Conservation (phyloP, 1,284 basidiomycete species). For the Fomes fomentarius region DNA sequence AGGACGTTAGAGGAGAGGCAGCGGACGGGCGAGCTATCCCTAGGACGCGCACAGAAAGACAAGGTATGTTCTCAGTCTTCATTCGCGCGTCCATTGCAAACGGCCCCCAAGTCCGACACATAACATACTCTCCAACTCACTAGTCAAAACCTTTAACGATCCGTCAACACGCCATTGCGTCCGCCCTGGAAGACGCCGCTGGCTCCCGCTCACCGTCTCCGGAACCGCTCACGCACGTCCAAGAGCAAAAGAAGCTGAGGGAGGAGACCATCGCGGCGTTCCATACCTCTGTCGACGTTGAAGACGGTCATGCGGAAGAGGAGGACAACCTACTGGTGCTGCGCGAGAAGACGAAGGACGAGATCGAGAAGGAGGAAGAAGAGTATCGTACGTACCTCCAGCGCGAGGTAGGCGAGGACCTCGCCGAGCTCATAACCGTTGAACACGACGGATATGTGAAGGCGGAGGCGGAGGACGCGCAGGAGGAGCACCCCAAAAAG, state of each 20-base stretch:
- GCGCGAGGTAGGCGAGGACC: slow-evolving; percentile 81
- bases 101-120: slow-evolving; percentile 2
- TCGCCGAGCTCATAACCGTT: slow-evolving; percentile 59
- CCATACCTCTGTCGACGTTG: slow-evolving; percentile 48
- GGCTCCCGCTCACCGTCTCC: slow-evolving; percentile 52
- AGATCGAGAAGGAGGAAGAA: slow-evolving; percentile 73
- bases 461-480: slow-evolving; percentile 36
- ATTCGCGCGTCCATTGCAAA: slow-evolving; percentile 8
- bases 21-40: slow-evolving; percentile 40
- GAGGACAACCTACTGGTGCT: slow-evolving; percentile 71
- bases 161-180: slow-evolving; percentile 60
- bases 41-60: slow-evolving; percentile 42
- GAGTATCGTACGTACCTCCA: slow-evolving; percentile 84
- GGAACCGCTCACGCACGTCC: slow-evolving; percentile 68
- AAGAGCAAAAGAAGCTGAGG: slow-evolving; percentile 80
- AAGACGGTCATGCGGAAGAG: slow-evolving; percentile 47
- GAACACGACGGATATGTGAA: slow-evolving; percentile 34
- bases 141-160: slow-evolving; percentile 66
- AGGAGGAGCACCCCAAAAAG: slow-evolving; percentile 30
- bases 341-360: slow-evolving; percentile 78
- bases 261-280: slow-evolving; percentile 88
- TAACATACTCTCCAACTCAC: not conserved
- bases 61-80: slow-evolving; percentile 45
- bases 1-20: slow-evolving; percentile 64
- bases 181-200: slow-evolving; percentile 52